These are phyloP conservation scores for Spencermartinsiella ligniputridi DNA, from an alignment of 1,139 yeast genomes.

Conservation along the genomic window DNA sequence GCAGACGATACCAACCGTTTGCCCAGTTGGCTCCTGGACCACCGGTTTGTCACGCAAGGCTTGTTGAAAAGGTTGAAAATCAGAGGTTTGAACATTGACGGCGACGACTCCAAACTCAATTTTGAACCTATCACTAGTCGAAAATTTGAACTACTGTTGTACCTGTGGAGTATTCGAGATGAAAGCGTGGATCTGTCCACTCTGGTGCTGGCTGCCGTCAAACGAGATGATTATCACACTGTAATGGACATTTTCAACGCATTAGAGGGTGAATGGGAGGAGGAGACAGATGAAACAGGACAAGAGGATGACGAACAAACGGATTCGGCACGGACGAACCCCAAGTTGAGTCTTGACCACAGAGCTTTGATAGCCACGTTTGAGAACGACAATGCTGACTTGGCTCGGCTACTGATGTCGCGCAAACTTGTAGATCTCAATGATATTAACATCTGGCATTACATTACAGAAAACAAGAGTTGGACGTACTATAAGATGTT, in stretches of 20 bases:
- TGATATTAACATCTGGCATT: conserved; percentile 4
- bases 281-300: neutral
- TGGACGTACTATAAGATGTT: neutral
- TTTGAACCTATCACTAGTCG: conserved; percentile 5
- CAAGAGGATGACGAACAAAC: neutral
- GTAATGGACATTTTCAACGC: conserved; percentile 5
- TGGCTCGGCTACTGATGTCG: conserved; percentile 7
- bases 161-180: conserved; percentile 10
- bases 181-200: neutral
- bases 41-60: conserved; percentile 14
- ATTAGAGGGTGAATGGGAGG: neutral
- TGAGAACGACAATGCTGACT: conserved; percentile 1
- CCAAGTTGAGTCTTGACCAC: conserved; percentile 10
- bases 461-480: neutral
- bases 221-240: neutral
- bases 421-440: conserved; percentile 4
- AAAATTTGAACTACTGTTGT: conserved; percentile 7
- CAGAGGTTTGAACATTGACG: conserved; percentile 1
- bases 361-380: conserved; percentile 9
- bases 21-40: conserved; percentile 7
- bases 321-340: neutral
- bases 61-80: conserved; percentile 10
- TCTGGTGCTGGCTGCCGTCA: conserved; percentile 6
- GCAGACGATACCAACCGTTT: conserved; percentile 3
- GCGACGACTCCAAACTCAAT: conserved; percentile 7